phyloP scores from a whole-genome alignment of 176 grass and related monocot species.

The Carex pumila region DNA sequence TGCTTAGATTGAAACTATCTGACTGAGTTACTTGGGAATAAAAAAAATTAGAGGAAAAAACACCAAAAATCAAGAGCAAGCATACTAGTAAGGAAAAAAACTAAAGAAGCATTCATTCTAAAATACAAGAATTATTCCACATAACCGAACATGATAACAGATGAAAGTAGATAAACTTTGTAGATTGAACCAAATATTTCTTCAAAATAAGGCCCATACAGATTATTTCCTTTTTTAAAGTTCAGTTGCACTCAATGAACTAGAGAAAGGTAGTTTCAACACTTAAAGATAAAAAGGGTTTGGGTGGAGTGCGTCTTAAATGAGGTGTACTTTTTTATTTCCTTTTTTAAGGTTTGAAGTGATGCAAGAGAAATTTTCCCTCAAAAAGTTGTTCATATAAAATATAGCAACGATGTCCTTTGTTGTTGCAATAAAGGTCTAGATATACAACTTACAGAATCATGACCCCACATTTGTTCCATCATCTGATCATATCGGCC shows the following conservation, averaged over 20 bases:
- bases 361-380: not conserved
- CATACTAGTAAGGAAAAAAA: not conserved
- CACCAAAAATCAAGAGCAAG: not conserved
- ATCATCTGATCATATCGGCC: conserved; percentile 83
- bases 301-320: not conserved
- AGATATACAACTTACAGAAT: conserved; percentile 40
- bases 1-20: not conserved
- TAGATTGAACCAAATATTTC: not conserved
- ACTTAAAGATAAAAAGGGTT: not conserved
- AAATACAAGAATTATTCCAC: not conserved
- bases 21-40: not conserved
- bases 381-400: conserved; percentile 3
- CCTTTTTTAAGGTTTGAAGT: not conserved
- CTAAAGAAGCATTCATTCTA: not conserved
- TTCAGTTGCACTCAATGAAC: not conserved
- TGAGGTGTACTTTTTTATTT: not conserved
- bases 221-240: not conserved
- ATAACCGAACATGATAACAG: not conserved
- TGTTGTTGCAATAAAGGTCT: not conserved
- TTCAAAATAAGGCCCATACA: not conserved
- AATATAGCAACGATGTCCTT: not conserved
- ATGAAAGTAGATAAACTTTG: conserved; percentile 10
- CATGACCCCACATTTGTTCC: conserved; percentile 55
- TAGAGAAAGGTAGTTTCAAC: not conserved
- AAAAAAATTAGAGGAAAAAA: not conserved